These are phyloP conservation scores for Apiospora rasikravindrae DNA, from an alignment of 2,329 filamentous ascomycete species.

Conservation along the genomic window DNA sequence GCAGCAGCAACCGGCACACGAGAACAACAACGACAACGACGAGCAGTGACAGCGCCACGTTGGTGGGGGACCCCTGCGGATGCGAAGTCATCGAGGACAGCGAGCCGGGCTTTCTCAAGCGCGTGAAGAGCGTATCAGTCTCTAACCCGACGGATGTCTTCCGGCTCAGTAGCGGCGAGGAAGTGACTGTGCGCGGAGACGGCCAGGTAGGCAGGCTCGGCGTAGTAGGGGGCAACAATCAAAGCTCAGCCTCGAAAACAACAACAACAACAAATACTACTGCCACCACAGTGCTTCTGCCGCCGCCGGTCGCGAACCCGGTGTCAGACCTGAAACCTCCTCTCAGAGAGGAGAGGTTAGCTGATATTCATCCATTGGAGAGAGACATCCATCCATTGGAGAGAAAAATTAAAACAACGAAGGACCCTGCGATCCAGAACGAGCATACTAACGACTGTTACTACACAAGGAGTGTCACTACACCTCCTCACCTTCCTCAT, in stretches of 20 bases:
- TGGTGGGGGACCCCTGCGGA: background rate
- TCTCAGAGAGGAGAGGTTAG: background rate
- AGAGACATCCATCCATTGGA: background rate
- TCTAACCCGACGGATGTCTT: constrained; percentile 42
- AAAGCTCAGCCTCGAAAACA: background rate
- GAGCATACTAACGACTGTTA: background rate
- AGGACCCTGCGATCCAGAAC: background rate
- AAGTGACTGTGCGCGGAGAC: constrained; percentile 47
- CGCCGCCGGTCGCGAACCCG: background rate
- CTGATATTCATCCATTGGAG: background rate
- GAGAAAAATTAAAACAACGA: background rate
- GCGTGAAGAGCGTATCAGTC: constrained; percentile 22
- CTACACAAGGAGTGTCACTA: background rate
- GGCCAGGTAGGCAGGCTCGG: constrained; percentile 37
- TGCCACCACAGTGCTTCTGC: background rate
- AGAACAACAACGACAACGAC: constrained; percentile 21
- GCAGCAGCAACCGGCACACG: constrained; percentile 29
- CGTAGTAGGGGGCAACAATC: background rate
- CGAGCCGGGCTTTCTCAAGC: background rate
- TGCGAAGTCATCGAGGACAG: background rate
- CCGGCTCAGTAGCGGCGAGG: constrained; percentile 48
- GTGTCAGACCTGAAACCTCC: background rate
- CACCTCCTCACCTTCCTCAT: background rate
- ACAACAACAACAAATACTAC: background rate
- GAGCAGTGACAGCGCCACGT: background rate